A percentile compares a stretch with the other conserved stretches of the same genome.
Conservation (phyloP, 2,329 filamentous ascomycete species). For the Simplicillium sp. region DNA sequence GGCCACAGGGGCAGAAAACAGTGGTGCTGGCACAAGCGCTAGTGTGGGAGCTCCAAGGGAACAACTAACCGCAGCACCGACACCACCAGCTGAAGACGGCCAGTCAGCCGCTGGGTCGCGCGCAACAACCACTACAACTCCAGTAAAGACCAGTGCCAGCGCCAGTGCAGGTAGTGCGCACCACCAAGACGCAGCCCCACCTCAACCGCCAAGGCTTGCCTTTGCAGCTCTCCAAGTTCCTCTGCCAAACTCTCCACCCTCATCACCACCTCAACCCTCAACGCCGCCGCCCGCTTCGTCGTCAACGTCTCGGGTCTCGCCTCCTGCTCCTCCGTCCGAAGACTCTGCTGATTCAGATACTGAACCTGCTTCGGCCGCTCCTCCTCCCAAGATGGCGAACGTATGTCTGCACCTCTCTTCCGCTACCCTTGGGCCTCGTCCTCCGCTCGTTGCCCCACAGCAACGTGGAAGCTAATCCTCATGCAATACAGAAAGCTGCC, state of each 20-base stretch:
- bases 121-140: neutral
- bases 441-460: constrained; percentile 4
- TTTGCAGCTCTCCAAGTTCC: constrained; percentile 21
- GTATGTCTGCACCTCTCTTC: constrained; percentile 29
- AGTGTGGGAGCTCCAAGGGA: too few relatives aligned
- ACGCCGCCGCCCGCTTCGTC: constrained; percentile 18
- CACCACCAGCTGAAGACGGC: neutral
- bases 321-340: constrained; percentile 17
- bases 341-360: constrained; percentile 15
- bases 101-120: neutral
- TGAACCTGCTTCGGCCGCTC: constrained; percentile 15
- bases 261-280: constrained; percentile 23
- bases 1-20: neutral
- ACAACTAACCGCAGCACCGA: neutral
- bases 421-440: constrained; percentile 8
- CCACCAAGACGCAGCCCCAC: constrained; percentile 10
- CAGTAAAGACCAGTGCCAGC: constrained; percentile 6
- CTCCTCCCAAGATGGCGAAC: constrained; percentile 42
- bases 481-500: constrained; percentile 20
- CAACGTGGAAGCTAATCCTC: constrained; percentile 12
- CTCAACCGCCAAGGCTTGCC: constrained; percentile 9
- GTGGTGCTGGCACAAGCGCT: neutral
- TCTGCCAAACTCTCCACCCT: constrained; percentile 31
- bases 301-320: constrained; percentile 8
- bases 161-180: constrained; percentile 20